Conservation (phyloP, 345 rosid genomes). For the Brassica carinata region DNA sequence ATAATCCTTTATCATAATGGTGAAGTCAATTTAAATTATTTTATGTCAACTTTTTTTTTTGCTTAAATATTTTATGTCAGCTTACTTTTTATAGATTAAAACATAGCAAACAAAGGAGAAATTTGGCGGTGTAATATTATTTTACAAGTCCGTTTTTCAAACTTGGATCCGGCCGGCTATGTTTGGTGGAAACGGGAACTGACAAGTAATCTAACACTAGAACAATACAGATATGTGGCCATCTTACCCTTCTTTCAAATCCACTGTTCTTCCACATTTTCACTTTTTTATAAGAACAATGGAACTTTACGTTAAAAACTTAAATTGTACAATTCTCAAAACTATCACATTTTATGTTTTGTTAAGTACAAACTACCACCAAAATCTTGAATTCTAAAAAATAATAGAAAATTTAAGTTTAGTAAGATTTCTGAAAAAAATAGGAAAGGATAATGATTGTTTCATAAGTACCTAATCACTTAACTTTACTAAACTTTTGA, state of each 20-base stretch:
- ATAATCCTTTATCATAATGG: conserved; percentile 15
- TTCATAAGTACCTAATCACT: not conserved
- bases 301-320: not conserved
- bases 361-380: not conserved
- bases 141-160: not conserved
- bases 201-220: not conserved
- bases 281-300: too few species aligned
- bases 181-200: not conserved
- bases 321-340: not conserved
- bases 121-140: not conserved
- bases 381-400: not conserved
- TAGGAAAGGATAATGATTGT: not conserved
- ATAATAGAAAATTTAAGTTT: not conserved
- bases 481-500: not conserved
- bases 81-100: not conserved
- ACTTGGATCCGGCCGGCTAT: not conserved
- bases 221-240: not conserved
- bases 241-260: too few species aligned
- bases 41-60: not conserved
- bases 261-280: too few species aligned
- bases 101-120: not conserved
- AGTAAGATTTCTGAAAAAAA: not conserved
- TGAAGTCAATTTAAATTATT: conserved; percentile 15
- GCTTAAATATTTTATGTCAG: not conserved
- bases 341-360: not conserved